These are phyloP conservation scores for Nitzschia sp. DNA, from an alignment of 108 stramenopile genomes.

Conservation along the genomic window DNA sequence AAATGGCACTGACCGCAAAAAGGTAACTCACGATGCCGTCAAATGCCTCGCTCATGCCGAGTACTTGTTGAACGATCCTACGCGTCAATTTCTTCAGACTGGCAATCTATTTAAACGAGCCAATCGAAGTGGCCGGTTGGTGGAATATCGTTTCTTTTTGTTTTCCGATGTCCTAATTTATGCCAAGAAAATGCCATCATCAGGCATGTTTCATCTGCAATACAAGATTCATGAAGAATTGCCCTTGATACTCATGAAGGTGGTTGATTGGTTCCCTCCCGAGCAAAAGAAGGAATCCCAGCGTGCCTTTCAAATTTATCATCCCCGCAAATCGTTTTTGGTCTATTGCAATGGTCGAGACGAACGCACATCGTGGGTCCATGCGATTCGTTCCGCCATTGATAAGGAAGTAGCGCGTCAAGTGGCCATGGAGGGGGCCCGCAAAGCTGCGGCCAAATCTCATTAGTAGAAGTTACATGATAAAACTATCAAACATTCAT, in stretches of 20 bases:
- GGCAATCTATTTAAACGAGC: conserved; percentile 87
- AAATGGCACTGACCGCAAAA: conserved; percentile 23
- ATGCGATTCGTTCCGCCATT: conserved; percentile 36
- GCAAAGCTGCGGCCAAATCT: conserved; percentile 31
- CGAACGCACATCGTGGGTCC: conserved; percentile 45
- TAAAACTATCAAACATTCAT: not conserved
- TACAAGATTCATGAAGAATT: conserved; percentile 84
- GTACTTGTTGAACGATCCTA: conserved; percentile 80
- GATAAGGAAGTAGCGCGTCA: conserved; percentile 42
- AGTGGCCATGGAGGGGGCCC: conserved; percentile 45
- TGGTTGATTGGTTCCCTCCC: conserved; percentile 73
- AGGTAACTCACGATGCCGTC: conserved; percentile 69
- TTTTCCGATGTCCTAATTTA: conserved; percentile 91
- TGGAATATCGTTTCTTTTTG: conserved; percentile 89
- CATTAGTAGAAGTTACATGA: conserved; percentile 14
- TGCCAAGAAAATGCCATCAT: conserved; percentile 31
- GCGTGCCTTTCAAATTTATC: conserved; percentile 81
- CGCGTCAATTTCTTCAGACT: conserved; percentile 77
- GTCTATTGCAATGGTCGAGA: conserved; percentile 49
- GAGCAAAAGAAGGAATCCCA: conserved; percentile 48
- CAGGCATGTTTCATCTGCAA: conserved; percentile 11
- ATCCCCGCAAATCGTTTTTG: conserved; percentile 91
- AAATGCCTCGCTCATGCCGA: conserved; percentile 71
- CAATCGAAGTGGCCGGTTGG: conserved; percentile 70
- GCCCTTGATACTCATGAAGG: conserved; percentile 83